Evolutionary conservation across 768 basidiomycete species (phyloP).

Genomic region (Russula abietina): DNA sequence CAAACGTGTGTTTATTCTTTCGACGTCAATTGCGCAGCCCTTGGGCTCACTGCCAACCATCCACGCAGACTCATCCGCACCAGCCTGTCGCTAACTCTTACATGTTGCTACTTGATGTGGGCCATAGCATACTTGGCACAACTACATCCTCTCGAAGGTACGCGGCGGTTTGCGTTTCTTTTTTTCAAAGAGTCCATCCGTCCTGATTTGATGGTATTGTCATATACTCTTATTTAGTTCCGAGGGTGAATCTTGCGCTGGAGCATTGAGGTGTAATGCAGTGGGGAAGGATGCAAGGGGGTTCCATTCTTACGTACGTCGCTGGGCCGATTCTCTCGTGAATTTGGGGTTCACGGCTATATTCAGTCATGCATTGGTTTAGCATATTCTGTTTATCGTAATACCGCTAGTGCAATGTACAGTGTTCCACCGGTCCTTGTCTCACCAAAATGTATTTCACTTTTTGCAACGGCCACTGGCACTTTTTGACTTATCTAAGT

Average conservation of each 20-base stretch:
- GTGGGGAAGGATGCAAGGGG: background rate
- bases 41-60: background rate
- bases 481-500: too few relatives aligned
- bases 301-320: slow-evolving; percentile 3
- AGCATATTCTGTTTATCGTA: background rate
- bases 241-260: slow-evolving; percentile 25
- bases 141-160: slow-evolving; percentile 83
- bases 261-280: slow-evolving; percentile 11
- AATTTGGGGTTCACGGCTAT: background rate
- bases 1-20: slow-evolving; percentile 62
- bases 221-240: slow-evolving; percentile 2
- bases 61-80: slow-evolving; percentile 71
- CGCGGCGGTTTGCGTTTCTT: background rate
- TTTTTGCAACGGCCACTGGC: too few relatives aligned
- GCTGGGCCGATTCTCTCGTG: background rate
- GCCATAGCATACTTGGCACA: slow-evolving; percentile 96
- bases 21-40: background rate
- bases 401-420: too few relatives aligned
- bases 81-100: slow-evolving; percentile 66
- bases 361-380: background rate
- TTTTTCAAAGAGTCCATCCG: background rate
- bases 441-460: too few relatives aligned
- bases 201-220: slow-evolving; percentile 1
- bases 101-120: slow-evolving; percentile 93
- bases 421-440: too few relatives aligned